Percentiles rank a stretch among this genome's conserved stretches.
These are phyloP conservation scores for Ogataea nakhonphanomensis DNA, from an alignment of 805 yeast species.

Conservation along the genomic window DNA sequence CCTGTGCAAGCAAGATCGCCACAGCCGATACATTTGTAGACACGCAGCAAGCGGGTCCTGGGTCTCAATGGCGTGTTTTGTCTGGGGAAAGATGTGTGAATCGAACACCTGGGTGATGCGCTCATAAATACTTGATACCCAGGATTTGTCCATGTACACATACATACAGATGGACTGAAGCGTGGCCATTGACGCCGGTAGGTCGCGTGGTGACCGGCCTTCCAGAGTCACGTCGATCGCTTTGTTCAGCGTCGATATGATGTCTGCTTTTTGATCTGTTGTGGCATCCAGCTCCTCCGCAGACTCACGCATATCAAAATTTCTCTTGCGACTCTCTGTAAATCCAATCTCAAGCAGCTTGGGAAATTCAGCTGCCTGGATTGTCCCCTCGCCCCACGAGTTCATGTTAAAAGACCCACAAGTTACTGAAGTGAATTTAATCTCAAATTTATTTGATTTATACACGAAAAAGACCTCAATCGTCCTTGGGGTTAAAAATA, in stretches of 20 bases:
- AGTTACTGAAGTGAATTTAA: too few species aligned
- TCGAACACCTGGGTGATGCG: constrained; percentile 10
- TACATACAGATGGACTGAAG: constrained; percentile 12
- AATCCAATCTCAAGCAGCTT: neutral
- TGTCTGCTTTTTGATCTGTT: neutral
- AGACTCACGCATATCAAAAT: neutral
- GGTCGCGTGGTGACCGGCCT: constrained; percentile 4
- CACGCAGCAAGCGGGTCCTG: constrained; percentile 2
- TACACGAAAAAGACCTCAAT: constrained; percentile 2
- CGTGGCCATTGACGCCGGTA: constrained; percentile 11
- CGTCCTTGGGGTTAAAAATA: constrained; percentile 45
- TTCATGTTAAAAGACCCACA: neutral
- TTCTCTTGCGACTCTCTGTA: constrained; percentile 1
- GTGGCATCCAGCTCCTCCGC: neutral
- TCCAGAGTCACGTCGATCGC: constrained; percentile 13
- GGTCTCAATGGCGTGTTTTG: constrained; percentile 1
- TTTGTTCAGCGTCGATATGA: constrained; percentile 3
- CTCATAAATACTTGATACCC: constrained; percentile 7
- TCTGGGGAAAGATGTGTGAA: constrained; percentile 8
- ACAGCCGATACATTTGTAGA: constrained; percentile 7
- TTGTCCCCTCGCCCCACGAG: constrained; percentile 2
- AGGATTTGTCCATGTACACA: constrained; percentile 10
- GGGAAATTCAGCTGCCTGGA: constrained; percentile 4
- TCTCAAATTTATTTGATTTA: neutral
- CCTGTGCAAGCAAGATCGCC: constrained; percentile 13